These are phyloP conservation scores for Chlamydomonas schloesseri DNA, from an alignment of 139 green algal genomes.

Conservation along the genomic window DNA sequence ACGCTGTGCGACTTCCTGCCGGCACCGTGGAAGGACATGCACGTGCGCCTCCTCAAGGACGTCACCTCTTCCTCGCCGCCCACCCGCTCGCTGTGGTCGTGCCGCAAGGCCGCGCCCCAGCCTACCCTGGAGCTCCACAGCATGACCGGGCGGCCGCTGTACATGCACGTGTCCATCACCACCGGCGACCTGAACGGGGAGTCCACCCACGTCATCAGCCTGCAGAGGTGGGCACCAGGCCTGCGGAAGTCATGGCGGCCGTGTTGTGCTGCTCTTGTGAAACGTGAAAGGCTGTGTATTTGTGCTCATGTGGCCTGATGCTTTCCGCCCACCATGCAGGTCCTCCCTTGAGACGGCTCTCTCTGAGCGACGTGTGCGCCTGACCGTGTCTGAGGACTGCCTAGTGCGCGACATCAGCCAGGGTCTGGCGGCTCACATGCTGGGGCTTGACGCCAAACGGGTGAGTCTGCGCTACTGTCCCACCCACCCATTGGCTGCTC, in stretches of 20 bases:
- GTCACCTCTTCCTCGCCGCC: neutral
- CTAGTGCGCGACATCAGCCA: neutral
- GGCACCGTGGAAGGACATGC: slow-evolving; percentile 20
- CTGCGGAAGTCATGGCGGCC: neutral
- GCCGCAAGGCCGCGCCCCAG: neutral
- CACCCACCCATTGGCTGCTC: too few species aligned
- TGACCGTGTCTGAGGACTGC: neutral
- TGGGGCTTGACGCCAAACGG: neutral
- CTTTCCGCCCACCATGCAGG: too few species aligned
- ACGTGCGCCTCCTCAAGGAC: slow-evolving; percentile 20
- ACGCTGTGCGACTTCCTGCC: slow-evolving; percentile 34
- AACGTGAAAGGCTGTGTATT: neutral
- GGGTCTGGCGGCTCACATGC: neutral
- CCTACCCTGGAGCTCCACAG: slow-evolving; percentile 33
- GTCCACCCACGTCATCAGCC: neutral
- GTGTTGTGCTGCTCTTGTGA: neutral
- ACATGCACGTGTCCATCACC: slow-evolving; percentile 12
- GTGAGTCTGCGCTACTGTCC: neutral
- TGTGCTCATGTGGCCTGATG: too few species aligned
- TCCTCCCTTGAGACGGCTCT: slow-evolving; percentile 12
- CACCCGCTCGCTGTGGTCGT: neutral
- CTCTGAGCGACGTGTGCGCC: slow-evolving; percentile 20
- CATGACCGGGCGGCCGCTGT: neutral
- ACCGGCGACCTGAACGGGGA: neutral
- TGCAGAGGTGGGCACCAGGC: neutral